These are phyloP conservation scores for Sporothrix protearum DNA, from an alignment of 2,329 filamentous ascomycete species.

Conservation along the genomic window DNA sequence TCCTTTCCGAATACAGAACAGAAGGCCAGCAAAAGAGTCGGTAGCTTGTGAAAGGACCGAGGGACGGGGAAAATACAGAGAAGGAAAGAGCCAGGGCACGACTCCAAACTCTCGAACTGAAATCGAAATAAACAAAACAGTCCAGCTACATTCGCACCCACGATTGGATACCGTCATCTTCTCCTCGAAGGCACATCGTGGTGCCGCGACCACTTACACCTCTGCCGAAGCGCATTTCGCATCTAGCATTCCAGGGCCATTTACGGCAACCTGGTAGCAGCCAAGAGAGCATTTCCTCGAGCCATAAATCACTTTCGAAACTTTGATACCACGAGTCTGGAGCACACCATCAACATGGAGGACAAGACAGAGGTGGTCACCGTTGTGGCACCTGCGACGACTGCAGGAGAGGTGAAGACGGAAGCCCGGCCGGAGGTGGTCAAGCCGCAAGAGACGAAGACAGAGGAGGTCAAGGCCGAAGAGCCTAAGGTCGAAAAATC, in stretches of 20 bases:
- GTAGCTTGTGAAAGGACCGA: conserved; percentile 24
- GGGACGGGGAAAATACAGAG: conserved; percentile 6
- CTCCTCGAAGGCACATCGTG: background rate
- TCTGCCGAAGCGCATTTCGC: conserved; percentile 1
- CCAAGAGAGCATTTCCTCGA: background rate
- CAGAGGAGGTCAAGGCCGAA: background rate
- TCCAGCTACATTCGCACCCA: background rate
- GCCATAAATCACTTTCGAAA: background rate
- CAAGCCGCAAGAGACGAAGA: background rate
- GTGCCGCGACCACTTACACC: background rate
- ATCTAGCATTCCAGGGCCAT: background rate
- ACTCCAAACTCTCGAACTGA: background rate
- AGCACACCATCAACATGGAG: background rate
- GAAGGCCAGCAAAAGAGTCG: background rate
- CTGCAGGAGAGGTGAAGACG: background rate
- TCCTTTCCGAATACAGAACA: conserved; percentile 13
- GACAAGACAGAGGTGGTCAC: background rate
- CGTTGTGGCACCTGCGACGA: background rate
- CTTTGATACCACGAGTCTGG: too few species aligned
- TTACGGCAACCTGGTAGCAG: background rate
- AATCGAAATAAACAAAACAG: background rate
- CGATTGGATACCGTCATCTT: background rate
- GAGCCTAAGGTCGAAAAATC: background rate
- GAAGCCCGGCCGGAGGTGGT: background rate
- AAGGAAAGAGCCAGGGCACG: background rate